Conservation (phyloP, 306 rosid genomes). For the Pyrus bretschneideri region DNA sequence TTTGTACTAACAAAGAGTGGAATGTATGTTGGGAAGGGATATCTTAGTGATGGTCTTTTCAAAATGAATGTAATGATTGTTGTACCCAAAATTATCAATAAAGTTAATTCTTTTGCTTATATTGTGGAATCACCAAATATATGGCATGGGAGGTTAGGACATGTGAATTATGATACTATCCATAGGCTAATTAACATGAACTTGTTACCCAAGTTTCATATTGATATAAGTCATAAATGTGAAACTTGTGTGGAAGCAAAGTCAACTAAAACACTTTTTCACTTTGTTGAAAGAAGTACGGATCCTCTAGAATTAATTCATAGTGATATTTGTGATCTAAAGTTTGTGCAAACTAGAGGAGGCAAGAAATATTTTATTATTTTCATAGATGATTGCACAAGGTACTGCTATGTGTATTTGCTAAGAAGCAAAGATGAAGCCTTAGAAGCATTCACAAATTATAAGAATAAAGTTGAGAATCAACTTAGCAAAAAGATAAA, state of each 20-base stretch:
- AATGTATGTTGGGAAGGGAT: too few relatives aligned
- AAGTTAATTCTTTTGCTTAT: not conserved
- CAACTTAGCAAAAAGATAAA: not conserved
- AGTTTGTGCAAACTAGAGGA: not conserved
- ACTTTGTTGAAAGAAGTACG: not conserved
- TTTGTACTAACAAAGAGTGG: not conserved
- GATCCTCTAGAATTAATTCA: not conserved
- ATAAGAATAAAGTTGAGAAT: not conserved
- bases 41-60: not conserved
- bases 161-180: not conserved
- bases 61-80: not conserved
- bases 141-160: not conserved
- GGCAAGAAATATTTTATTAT: not conserved
- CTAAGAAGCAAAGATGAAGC: not conserved
- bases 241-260: too few relatives aligned
- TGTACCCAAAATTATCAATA: not conserved
- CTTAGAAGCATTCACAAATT: not conserved
- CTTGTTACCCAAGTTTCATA: too few relatives aligned
- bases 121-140: not conserved
- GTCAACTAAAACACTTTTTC: not conserved
- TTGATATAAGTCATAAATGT: too few relatives aligned
- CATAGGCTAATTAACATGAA: not conserved
- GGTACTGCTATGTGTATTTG: not conserved
- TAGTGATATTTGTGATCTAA: not conserved
- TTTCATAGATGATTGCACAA: not conserved